phyloP scores from a whole-genome alignment of 345 rosid genomes.

The Eucalyptus virginea region DNA sequence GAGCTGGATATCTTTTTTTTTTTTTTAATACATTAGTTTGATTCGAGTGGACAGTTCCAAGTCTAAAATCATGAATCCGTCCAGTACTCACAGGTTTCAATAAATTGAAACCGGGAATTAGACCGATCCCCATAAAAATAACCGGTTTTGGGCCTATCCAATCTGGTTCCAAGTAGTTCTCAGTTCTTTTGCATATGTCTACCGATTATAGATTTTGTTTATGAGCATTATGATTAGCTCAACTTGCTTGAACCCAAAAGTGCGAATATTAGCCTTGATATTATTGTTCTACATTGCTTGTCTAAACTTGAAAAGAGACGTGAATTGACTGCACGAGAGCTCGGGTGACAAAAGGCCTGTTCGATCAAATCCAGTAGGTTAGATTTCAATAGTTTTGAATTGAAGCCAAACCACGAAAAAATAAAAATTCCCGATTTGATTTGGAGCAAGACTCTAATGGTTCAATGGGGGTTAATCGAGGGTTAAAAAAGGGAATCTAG shows the following conservation, averaged over 20 bases:
- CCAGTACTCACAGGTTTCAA: accelerated
- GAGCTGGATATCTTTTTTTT: not conserved
- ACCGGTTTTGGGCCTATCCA: accelerated
- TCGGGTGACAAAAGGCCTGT: no score
- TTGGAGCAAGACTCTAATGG: not conserved
- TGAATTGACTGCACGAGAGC: accelerated
- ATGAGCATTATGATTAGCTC: accelerated
- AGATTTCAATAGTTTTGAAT: no score
- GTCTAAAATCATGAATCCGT: accelerated
- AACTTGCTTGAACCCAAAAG: accelerated
- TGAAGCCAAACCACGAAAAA: not conserved
- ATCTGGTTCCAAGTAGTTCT: accelerated
- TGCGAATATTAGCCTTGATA: accelerated
- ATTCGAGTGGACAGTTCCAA: accelerated
- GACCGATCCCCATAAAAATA: accelerated
- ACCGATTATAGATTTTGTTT: not conserved
- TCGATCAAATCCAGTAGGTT: accelerated
- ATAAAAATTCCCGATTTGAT: not conserved
- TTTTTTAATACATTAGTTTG: accelerated
- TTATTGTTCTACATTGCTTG: not conserved
- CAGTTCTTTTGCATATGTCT: accelerated
- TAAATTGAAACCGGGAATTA: accelerated
- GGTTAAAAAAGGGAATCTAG: not conserved
- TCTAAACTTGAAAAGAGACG: not conserved
- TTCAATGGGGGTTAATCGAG: not conserved